phyloP scores from a whole-genome alignment of 345 rosid species.

The Eucalyptus tenuipes region DNA sequence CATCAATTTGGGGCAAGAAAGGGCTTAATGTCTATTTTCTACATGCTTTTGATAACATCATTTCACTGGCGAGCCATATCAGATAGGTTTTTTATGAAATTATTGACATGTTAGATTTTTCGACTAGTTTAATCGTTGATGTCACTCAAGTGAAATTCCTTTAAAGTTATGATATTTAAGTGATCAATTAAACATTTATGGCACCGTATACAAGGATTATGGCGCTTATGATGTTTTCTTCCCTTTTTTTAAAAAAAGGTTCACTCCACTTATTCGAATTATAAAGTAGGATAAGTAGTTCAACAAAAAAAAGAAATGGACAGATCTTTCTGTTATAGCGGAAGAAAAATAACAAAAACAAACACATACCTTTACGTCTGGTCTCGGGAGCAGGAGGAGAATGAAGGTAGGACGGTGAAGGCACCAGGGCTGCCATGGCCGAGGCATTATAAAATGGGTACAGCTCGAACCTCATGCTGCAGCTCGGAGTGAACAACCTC shows the following conservation, averaged over 20 bases:
- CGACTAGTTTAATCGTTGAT: rapidly evolving
- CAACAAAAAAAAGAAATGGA: neutral
- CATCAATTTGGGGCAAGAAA: neutral
- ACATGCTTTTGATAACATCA: neutral
- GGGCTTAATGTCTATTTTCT: neutral
- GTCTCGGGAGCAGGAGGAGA: neutral
- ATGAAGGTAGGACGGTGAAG: neutral
- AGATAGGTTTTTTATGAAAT: no score
- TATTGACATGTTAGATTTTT: neutral
- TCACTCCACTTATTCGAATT: neutral
- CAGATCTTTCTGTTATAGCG: neutral
- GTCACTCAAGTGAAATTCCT: neutral
- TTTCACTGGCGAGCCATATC: neutral
- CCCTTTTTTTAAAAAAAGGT: no score
- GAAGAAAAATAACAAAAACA: neutral
- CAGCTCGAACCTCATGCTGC: neutral
- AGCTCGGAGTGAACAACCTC: neutral
- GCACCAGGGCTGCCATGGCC: neutral
- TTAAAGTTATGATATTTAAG: neutral
- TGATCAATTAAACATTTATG: neutral
- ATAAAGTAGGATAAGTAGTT: neutral
- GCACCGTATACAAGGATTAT: neutral
- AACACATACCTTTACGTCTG: neutral
- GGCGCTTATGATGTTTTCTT: neutral
- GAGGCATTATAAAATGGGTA: neutral